Evolutionary conservation across 352 stramenopile species (phyloP), one percentile per base, ranked within the genome.

Genomic region (Aphanomyces euteiches): DNA sequence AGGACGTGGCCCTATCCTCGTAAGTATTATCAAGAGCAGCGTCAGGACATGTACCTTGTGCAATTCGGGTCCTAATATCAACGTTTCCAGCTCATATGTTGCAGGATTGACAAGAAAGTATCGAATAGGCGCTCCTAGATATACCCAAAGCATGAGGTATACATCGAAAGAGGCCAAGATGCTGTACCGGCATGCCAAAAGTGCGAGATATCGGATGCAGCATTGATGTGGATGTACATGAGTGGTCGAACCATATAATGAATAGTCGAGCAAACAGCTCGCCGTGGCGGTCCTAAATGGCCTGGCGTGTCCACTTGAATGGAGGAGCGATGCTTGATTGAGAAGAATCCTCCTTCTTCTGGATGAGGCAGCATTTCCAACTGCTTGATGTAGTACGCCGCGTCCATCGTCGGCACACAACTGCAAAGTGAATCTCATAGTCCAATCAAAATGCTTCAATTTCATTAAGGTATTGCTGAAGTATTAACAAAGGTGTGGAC

Each of bases 361-460:
- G 64, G 64, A 50, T 70, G 64, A 28, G 50, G 45, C 48, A 47
- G 12, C 64, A 70, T 70, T 19, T 54, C 43, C 21, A 70, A 36
- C 34, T 70, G 48, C 47, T 70, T 6, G 47, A 70, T 70, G 64
- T 70, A 70, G 47, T 70, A 70, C 5, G 36, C 64, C n/a, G 64
- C 64, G 59, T 67, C 41, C 28, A 28, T 28, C 28, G 28, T 28
- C 28, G 28, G 28, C 28, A 28, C 28, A 28, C 28, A 28, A 28
- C 28, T 2, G 28, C 28, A 28, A 28, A 28, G 28, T 28, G 28
- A 28, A 28, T 28, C 28, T 28, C 28, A 28, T 28, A 2, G 28
- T 28, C 28, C 28, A 28, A 28, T 28, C 28, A 28, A 28, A 28
- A 2, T 28, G 28, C 28, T 2, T 28, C 28, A 28, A 2, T 28